Evolutionary conservation across 2,329 filamentous ascomycete species (phyloP), one percentile per base, ranked within the genome.

Genomic region (Calonectria fujianensis): DNA sequence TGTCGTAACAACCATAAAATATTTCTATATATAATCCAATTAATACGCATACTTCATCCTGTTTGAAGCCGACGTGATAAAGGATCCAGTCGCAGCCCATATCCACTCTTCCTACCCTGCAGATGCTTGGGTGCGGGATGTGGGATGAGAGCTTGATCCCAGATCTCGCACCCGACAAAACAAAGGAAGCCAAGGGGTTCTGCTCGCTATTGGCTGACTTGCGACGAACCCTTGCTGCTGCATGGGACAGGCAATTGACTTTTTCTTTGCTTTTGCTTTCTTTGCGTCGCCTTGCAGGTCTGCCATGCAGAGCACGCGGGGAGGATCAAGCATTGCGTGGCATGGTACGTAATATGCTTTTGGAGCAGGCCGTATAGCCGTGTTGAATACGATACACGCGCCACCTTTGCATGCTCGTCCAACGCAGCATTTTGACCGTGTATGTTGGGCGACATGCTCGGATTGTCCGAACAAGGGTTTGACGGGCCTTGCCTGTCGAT

Each of bases 281-380:
- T 29, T 27, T 29, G 11, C 27, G 16, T 54, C 7, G 27, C 35
- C 18, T 10, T 41, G 57, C 57, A 61, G 57, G 13, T 14, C 31
- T 29, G 35, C 4, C 35, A 39, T 61, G 57, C 35, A 61, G 14
- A 29, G 24, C 35, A 20, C 9, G n/a, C 37, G 57, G 35, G 35
- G 24, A 39, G 35, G 10, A 20, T 35, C 6, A 39, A 39, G 24
- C 57, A 61, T 61, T 61, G 57, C 57, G 57, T 14, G 57, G 57
- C 57, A 37, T 39, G n/a, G 57, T 61, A 61, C 57, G 57, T 61
- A 61, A 61, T 41, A 61, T 61, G 35, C 54, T 61, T 61, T 24
- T 27, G n/a, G 20, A 18, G 3, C 11, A 11, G 57, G 57, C 57
- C 57, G 57, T 29, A 29, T 61, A 61, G 57, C 57, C 57, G 57